Conservation (phyloP, 2,329 filamentous ascomycete species). For the Macrophomina pseudophaseolina region DNA sequence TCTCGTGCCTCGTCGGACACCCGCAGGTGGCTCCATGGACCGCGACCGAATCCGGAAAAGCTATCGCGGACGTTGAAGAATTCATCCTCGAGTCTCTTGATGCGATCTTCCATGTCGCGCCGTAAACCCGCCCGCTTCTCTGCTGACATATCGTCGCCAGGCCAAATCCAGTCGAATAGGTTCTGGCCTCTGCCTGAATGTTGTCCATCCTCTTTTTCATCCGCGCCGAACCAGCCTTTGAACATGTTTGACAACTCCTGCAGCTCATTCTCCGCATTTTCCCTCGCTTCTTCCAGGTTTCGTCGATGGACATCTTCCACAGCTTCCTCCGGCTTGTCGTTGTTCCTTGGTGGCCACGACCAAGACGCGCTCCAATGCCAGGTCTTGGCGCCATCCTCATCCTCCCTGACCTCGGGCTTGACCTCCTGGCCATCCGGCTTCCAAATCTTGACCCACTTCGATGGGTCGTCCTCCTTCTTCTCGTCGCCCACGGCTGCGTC, state of each 20-base stretch:
- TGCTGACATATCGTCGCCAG: background rate
- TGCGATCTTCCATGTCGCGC: conserved; percentile 13
- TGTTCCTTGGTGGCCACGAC: conserved; percentile 24
- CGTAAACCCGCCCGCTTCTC: background rate
- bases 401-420: conserved; percentile 24
- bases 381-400: conserved; percentile 23
- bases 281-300: conserved; percentile 12
- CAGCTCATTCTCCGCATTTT: conserved; percentile 21
- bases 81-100: conserved; percentile 12
- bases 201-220: background rate
- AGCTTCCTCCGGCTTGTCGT: background rate
- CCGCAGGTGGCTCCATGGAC: conserved; percentile 9
- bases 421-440: conserved; percentile 7
- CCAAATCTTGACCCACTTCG: conserved; percentile 16
- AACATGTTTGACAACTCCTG: conserved; percentile 5
- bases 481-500: background rate
- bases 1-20: conserved; percentile 11
- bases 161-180: conserved; percentile 7
- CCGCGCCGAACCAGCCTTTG: conserved; percentile 13
- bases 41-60: conserved; percentile 11
- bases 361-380: conserved; percentile 20
- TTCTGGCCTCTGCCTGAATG: background rate
- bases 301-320: background rate
- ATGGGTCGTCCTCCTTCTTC: background rate
- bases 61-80: conserved; percentile 10